phyloP scores from a whole-genome alignment of 805 yeast species.

The Nakazawaea molendinolei region DNA sequence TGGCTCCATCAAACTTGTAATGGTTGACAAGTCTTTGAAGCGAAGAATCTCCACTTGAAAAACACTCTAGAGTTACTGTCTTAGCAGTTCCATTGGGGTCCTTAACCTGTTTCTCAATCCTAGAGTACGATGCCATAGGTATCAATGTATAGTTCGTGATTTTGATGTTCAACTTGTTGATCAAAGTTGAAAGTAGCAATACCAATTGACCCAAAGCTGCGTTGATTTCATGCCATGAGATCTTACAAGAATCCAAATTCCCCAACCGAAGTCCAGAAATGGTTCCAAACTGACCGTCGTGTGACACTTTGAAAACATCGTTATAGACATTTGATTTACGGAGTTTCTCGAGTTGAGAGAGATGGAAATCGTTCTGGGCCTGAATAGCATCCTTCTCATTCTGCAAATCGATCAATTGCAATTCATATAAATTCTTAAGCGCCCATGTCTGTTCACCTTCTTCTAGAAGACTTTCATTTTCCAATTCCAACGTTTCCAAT shows the following conservation, averaged over 20 bases:
- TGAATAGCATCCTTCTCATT: constrained; percentile 58
- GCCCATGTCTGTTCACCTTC: constrained; percentile 41
- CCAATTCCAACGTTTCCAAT: constrained; percentile 35
- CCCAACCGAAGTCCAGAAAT: constrained; percentile 87
- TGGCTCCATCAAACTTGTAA: constrained; percentile 70
- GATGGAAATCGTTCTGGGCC: constrained; percentile 53
- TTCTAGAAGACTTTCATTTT: constrained; percentile 27
- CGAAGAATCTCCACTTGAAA: constrained; percentile 67
- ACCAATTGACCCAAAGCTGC: constrained; percentile 87
- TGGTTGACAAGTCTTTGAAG: constrained; percentile 66
- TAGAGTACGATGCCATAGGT: constrained; percentile 83
- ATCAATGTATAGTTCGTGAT: constrained; percentile 56
- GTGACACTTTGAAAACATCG: constrained; percentile 77
- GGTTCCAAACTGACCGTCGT: constrained; percentile 79
- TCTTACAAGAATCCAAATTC: constrained; percentile 44
- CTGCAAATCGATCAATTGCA: constrained; percentile 42
- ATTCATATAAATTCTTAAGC: constrained; percentile 48
- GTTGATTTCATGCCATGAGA: constrained; percentile 88
- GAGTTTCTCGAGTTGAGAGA: constrained; percentile 62
- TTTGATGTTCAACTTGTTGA: constrained; percentile 46
- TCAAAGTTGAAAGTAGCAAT: constrained; percentile 58
- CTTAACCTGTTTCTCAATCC: constrained; percentile 50
- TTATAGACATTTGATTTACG: constrained; percentile 76
- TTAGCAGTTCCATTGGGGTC: constrained; percentile 30
- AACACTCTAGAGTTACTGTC: constrained; percentile 45